Evolutionary conservation across 805 yeast species (phyloP).

Genomic region (Dipodascus geniculatus): DNA sequence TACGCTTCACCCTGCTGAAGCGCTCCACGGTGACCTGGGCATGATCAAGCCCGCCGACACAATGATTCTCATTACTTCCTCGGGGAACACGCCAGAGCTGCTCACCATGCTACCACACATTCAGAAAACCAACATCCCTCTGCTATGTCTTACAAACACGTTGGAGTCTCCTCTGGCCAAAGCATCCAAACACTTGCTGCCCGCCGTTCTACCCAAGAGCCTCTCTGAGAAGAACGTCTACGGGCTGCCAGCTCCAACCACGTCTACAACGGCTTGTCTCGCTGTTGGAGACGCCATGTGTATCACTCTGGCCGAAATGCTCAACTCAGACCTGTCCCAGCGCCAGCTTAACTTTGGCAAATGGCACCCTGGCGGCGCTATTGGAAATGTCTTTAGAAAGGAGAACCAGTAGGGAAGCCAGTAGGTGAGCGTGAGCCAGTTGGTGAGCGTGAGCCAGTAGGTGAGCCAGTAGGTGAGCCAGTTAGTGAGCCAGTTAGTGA

Average conservation of each 20-base stretch:
- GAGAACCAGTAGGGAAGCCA: no score
- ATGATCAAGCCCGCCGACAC: constrained; percentile 44
- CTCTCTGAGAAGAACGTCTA: constrained; percentile 52
- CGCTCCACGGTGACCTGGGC: constrained; percentile 86
- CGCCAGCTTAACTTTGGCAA: constrained; percentile 50
- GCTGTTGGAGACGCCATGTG: constrained; percentile 70
- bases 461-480: no score
- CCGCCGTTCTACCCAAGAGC: constrained; percentile 48
- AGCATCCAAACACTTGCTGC: constrained; percentile 41
- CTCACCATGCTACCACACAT: constrained; percentile 44
- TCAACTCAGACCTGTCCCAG: constrained; percentile 41
- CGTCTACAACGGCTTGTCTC: constrained; percentile 66
- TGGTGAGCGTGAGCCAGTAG: no score
- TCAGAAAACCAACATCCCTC: constrained; percentile 36
- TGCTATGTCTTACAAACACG: constrained; percentile 53
- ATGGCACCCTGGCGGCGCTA: constrained; percentile 87
- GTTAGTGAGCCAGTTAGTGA: no score
- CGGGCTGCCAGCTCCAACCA: constrained; percentile 82
- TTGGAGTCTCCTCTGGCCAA: constrained; percentile 43
- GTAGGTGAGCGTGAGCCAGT: no score
- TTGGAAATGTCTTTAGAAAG: constrained; percentile 42
- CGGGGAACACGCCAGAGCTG: constrained; percentile 78
- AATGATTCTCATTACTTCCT: constrained; percentile 57
- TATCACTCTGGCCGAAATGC: constrained; percentile 58
- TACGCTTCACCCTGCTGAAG: constrained; percentile 71